Evolutionary conservation across 805 yeast species (phyloP).

Genomic region (Pichia eremophila): DNA sequence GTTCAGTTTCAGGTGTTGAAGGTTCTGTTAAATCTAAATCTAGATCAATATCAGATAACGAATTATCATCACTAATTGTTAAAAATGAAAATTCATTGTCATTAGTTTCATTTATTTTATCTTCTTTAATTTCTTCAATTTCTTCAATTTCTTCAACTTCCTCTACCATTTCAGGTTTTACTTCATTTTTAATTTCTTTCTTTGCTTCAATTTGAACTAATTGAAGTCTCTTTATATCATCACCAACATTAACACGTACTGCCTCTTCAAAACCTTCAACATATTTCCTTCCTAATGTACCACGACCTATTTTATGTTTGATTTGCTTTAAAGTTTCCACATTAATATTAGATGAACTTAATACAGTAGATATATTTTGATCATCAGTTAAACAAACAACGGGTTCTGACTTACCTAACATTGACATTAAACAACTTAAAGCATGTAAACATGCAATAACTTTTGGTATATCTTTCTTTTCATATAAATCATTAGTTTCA

Average conservation of each 20-base stretch:
- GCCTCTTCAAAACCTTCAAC: slow-evolving; percentile 23
- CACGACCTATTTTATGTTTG: slow-evolving; percentile 47
- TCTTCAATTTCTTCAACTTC: background rate
- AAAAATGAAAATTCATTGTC: background rate
- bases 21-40: background rate
- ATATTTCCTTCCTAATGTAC: slow-evolving; percentile 36
- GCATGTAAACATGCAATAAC: slow-evolving; percentile 93
- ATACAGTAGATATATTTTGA: slow-evolving; percentile 1
- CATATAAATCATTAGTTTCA: slow-evolving; percentile 88
- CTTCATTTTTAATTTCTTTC: background rate
- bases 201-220: slow-evolving; percentile 9
- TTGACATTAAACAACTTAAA: slow-evolving; percentile 60
- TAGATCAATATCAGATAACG: background rate
- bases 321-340: slow-evolving; percentile 67
- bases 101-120: background rate
- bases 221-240: slow-evolving; percentile 15
- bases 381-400: slow-evolving; percentile 53
- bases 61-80: background rate
- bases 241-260: slow-evolving; percentile 25
- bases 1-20: background rate
- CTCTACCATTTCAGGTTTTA: background rate
- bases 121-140: background rate
- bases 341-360: slow-evolving; percentile 22
- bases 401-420: slow-evolving; percentile 46
- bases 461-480: slow-evolving; percentile 83